These are phyloP conservation scores for Alternaria sp. DNA, from an alignment of 2,329 filamentous ascomycete species.

Conservation along the genomic window DNA sequence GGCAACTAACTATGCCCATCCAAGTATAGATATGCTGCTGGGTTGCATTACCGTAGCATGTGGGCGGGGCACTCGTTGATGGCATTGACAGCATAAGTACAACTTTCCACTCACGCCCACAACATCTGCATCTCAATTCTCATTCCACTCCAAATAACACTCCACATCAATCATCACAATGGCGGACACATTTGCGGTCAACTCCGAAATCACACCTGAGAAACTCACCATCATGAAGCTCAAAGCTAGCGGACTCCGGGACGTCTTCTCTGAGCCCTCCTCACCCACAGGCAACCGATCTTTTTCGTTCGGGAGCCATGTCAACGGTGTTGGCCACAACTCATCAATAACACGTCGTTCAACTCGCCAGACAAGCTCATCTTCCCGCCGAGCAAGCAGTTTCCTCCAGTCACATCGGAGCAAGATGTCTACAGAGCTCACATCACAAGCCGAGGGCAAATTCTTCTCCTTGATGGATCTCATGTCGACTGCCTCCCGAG, in stretches of 20 bases:
- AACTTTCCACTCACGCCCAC: background rate
- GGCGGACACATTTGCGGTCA: slow-evolving; percentile 15
- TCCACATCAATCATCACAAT: background rate
- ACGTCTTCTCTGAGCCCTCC: slow-evolving; percentile 36
- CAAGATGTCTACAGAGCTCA: slow-evolving; percentile 38
- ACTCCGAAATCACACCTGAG: slow-evolving; percentile 29
- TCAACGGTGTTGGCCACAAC: slow-evolving; percentile 8
- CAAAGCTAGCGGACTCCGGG: slow-evolving; percentile 31
- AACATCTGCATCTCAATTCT: background rate
- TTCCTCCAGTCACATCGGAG: slow-evolving; percentile 38
- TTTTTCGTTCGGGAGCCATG: slow-evolving; percentile 22
- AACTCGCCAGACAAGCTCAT: slow-evolving; percentile 28
- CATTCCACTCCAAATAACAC: background rate
- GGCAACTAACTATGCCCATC: slow-evolving; percentile 4
- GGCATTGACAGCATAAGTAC: slow-evolving; percentile 17
- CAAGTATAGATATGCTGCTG: background rate
- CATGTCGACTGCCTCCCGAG: slow-evolving; percentile 37
- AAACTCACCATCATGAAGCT: slow-evolving; percentile 38
- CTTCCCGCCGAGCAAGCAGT: slow-evolving; percentile 32
- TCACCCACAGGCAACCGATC: slow-evolving; percentile 25
- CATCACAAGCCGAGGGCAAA: slow-evolving; percentile 36
- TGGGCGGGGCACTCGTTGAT: background rate
- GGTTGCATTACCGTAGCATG: background rate
- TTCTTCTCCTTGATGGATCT: slow-evolving; percentile 43
- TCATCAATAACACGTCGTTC: slow-evolving; percentile 27